phyloP scores from a whole-genome alignment of 1,284 basidiomycete species.

The Athelia psychrophila region DNA sequence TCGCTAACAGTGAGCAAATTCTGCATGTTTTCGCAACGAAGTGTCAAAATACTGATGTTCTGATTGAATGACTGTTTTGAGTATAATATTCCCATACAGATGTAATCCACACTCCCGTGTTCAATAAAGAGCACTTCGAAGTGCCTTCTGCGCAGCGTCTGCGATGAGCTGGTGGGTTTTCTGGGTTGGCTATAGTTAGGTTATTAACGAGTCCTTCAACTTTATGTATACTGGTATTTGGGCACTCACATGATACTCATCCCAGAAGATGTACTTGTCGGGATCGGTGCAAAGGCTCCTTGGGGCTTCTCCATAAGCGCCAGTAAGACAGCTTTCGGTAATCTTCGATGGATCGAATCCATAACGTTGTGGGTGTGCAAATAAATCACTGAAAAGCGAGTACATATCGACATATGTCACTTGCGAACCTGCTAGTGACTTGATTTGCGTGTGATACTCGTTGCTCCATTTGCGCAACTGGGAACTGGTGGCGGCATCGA shows the following conservation, averaged over 20 bases:
- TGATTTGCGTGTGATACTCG: not conserved
- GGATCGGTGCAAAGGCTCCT: not conserved
- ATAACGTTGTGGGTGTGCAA: not conserved
- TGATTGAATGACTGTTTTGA: too few species aligned
- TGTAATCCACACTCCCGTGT: too few species aligned
- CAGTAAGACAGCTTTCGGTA: not conserved
- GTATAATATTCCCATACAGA: too few species aligned
- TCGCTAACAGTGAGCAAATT: too few species aligned
- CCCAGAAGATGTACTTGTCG: not conserved
- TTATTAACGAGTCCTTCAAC: not conserved
- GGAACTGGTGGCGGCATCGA: not conserved
- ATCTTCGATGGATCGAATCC: not conserved
- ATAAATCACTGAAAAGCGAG: not conserved
- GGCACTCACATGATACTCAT: not conserved
- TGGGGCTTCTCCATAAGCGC: not conserved
- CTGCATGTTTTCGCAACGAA: too few species aligned
- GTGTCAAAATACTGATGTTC: too few species aligned
- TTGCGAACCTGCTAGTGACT: not conserved
- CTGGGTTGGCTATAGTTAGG: not conserved
- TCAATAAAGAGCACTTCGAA: too few species aligned
- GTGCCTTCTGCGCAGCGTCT: not conserved
- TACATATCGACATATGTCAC: not conserved
- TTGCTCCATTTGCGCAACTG: not conserved
- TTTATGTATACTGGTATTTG: too few species aligned
- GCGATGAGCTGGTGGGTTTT: slow-evolving; percentile 1